These are phyloP conservation scores for Akanthomyces lecanii DNA, from an alignment of 2,329 filamentous ascomycete genomes.

Conservation along the genomic window DNA sequence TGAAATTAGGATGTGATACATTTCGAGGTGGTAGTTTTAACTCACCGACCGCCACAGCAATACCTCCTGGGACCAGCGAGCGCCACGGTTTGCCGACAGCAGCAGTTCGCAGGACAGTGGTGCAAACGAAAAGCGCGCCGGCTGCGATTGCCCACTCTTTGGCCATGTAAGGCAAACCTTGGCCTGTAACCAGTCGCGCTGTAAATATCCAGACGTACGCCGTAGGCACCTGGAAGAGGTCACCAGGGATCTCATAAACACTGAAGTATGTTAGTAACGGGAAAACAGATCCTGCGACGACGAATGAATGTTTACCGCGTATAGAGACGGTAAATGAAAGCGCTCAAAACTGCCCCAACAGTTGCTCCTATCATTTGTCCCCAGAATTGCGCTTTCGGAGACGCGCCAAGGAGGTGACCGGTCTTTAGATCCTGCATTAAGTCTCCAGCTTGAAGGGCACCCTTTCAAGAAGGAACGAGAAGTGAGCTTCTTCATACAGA, in stretches of 20 bases:
- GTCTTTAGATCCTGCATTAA: slow-evolving; percentile 97
- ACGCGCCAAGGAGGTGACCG: slow-evolving; percentile 85
- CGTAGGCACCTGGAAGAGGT: slow-evolving; percentile 89
- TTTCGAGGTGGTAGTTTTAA: not conserved
- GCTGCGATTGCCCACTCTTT: slow-evolving; percentile 72
- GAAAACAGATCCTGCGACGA: slow-evolving; percentile 6
- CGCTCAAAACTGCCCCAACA: slow-evolving; percentile 79
- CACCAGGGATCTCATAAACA: slow-evolving; percentile 84
- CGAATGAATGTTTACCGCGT: slow-evolving; percentile 44
- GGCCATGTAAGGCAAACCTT: slow-evolving; percentile 80
- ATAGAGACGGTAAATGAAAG: slow-evolving; percentile 84
- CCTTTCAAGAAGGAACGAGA: slow-evolving; percentile 27
- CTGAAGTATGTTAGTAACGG: slow-evolving; percentile 30
- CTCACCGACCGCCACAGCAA: slow-evolving; percentile 86
- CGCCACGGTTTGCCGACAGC: slow-evolving; percentile 59
- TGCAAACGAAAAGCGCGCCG: slow-evolving; percentile 66
- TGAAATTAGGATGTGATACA: not conserved
- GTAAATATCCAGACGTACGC: slow-evolving; percentile 98
- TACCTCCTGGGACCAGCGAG: slow-evolving; percentile 79
- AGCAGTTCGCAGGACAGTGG: slow-evolving; percentile 67
- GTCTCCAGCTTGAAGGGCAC: slow-evolving; percentile 91
- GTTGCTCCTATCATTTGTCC: slow-evolving; percentile 90
- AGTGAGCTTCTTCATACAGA: slow-evolving; percentile 13
- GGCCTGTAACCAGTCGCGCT: slow-evolving; percentile 83
- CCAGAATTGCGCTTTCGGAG: slow-evolving; percentile 93